phyloP scores from a whole-genome alignment of 2,329 filamentous ascomycete species.

The Diaporthe capsici region DNA sequence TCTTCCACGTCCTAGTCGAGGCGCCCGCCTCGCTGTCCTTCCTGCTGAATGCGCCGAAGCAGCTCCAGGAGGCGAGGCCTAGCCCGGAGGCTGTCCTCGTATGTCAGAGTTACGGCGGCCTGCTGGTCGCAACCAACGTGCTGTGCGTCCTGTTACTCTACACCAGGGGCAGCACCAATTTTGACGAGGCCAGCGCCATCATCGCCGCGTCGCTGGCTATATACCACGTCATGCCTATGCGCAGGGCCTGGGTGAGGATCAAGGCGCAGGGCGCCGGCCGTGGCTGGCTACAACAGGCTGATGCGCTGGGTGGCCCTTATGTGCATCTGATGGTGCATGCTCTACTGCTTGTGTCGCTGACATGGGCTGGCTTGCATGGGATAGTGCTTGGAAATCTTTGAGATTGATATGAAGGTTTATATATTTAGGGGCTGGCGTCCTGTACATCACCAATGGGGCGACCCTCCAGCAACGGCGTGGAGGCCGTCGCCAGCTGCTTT shows the following conservation, averaged over 20 bases:
- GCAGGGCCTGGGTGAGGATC: slow-evolving; percentile 57
- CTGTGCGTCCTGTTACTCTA: slow-evolving; percentile 58
- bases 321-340: slow-evolving; percentile 62
- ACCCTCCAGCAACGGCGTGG: slow-evolving; percentile 27
- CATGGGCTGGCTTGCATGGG: slow-evolving; percentile 39
- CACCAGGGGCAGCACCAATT: slow-evolving; percentile 50
- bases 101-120: slow-evolving; percentile 62
- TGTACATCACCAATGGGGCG: background rate
- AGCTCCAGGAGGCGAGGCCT: slow-evolving; percentile 56
- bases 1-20: slow-evolving; percentile 39
- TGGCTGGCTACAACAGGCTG: slow-evolving; percentile 40
- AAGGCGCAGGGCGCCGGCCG: slow-evolving; percentile 40
- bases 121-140: slow-evolving; percentile 61
- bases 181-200: slow-evolving; percentile 51
- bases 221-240: slow-evolving; percentile 65
- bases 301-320: slow-evolving; percentile 60
- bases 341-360: slow-evolving; percentile 54
- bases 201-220: slow-evolving; percentile 59
- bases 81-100: slow-evolving; percentile 57
- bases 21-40: slow-evolving; percentile 60
- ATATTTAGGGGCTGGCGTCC: slow-evolving; percentile 3
- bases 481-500: too few species aligned
- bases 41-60: slow-evolving; percentile 56
- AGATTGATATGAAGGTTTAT: background rate
- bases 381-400: background rate